phyloP scores from a whole-genome alignment of 148 eudicot genomes.

The Chenopodium quinoa region DNA sequence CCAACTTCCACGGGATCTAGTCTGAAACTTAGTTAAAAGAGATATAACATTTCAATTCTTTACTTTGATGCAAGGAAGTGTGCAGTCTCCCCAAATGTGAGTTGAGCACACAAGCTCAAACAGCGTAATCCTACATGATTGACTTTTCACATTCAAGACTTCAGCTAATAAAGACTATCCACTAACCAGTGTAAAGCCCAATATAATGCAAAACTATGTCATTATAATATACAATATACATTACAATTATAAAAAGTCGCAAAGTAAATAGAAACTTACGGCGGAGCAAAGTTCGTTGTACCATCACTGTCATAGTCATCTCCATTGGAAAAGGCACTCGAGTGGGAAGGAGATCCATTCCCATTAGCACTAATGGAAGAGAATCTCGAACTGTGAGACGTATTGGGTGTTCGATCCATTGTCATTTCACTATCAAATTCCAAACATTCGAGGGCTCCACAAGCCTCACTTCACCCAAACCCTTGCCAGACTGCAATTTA shows the following conservation, averaged over 20 bases:
- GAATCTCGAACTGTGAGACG: constrained; percentile 67
- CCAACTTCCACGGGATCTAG: constrained; percentile 5
- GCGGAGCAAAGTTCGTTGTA: constrained; percentile 74
- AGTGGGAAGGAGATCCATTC: constrained; percentile 63
- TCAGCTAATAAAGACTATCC: neutral
- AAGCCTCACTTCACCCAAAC: constrained; percentile 7
- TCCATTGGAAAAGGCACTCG: constrained; percentile 55
- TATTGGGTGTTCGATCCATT: constrained; percentile 52
- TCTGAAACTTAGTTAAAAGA: neutral
- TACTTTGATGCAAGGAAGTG: neutral
- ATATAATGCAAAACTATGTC: neutral
- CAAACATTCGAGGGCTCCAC: constrained; percentile 5
- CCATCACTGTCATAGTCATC: constrained; percentile 98
- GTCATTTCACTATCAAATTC: constrained; percentile 40
- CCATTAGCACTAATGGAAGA: constrained; percentile 70
- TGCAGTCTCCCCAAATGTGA: constrained; percentile 3
- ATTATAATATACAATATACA: neutral
- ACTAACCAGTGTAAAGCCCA: neutral
- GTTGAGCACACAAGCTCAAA: constrained; percentile 7
- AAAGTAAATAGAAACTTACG: constrained; percentile 50
- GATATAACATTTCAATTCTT: constrained; percentile 5
- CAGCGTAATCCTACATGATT: neutral
- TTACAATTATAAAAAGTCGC: neutral
- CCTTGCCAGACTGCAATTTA: constrained; percentile 17
- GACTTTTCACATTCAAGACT: neutral